Conservation (phyloP, 164 flowering plant species). For the Protea cynaroides region DNA sequence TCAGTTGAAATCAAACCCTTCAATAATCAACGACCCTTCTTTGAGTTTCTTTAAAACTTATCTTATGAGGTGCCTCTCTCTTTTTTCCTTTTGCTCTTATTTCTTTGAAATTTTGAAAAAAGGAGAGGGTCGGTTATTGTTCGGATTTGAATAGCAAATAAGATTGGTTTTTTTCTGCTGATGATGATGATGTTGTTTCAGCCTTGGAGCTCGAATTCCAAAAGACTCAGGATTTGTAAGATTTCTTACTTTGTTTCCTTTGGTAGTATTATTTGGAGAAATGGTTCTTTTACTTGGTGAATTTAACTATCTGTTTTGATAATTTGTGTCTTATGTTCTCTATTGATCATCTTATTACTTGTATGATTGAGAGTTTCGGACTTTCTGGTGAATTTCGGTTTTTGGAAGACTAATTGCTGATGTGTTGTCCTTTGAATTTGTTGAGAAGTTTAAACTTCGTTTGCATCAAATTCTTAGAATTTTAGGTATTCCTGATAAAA, state of each 20-base stretch:
- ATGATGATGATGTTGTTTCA: constrained; percentile 9
- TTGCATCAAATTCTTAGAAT: background rate
- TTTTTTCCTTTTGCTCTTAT: background rate
- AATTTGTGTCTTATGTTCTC: background rate
- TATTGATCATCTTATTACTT: no score
- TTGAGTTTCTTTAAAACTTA: constrained; percentile 54
- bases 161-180: background rate
- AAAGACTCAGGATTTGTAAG: constrained; percentile 26
- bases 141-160: background rate
- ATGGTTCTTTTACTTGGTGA: background rate
- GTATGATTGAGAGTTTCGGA: background rate
- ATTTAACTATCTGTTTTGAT: background rate
- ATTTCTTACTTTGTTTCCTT: background rate
- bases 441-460: background rate
- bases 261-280: background rate
- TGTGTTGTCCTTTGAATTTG: background rate
- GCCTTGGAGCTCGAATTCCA: constrained; percentile 53
- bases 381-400: background rate
- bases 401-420: background rate
- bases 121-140: no score
- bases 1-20: constrained; percentile 49
- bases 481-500: background rate
- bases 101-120: background rate
- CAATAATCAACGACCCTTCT: constrained; percentile 45
- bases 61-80: constrained; percentile 39